phyloP scores from a whole-genome alignment of 306 rosid genomes.

The Betula pendula region DNA sequence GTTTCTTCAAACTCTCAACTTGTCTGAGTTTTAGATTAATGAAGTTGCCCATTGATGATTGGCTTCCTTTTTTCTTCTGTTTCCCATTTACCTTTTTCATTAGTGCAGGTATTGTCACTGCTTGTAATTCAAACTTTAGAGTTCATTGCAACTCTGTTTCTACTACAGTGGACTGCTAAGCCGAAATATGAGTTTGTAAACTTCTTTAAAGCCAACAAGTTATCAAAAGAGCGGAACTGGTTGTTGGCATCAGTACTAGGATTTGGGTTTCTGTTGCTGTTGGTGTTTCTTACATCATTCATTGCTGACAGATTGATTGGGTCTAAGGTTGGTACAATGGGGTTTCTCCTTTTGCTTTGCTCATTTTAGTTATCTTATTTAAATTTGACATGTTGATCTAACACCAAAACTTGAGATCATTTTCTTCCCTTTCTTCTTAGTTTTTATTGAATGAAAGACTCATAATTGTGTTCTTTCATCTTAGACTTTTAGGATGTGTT shows the following conservation, averaged over 20 bases:
- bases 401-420: background rate
- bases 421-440: background rate
- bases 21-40: background rate
- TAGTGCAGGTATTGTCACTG: constrained; percentile 58
- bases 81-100: background rate
- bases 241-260: constrained; percentile 62
- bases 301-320: constrained; percentile 47
- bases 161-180: constrained; percentile 64
- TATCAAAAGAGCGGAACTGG: constrained; percentile 56
- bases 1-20: background rate
- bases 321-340: constrained; percentile 55
- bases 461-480: background rate
- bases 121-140: constrained; percentile 64
- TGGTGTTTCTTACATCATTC: constrained; percentile 56
- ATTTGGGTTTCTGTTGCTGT: constrained; percentile 55
- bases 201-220: constrained; percentile 42
- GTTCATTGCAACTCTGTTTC: constrained; percentile 49
- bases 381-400: background rate
- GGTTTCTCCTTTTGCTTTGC: constrained; percentile 7
- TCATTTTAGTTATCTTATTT: background rate
- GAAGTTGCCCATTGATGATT: background rate
- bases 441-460: background rate
- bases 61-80: background rate
- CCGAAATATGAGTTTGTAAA: constrained; percentile 42
- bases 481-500: background rate